Evolutionary conservation across 2,329 filamentous ascomycete genomes (phyloP), one percentile per base, ranked within the genome.

Genomic region (Plectosphaerella sp.): DNA sequence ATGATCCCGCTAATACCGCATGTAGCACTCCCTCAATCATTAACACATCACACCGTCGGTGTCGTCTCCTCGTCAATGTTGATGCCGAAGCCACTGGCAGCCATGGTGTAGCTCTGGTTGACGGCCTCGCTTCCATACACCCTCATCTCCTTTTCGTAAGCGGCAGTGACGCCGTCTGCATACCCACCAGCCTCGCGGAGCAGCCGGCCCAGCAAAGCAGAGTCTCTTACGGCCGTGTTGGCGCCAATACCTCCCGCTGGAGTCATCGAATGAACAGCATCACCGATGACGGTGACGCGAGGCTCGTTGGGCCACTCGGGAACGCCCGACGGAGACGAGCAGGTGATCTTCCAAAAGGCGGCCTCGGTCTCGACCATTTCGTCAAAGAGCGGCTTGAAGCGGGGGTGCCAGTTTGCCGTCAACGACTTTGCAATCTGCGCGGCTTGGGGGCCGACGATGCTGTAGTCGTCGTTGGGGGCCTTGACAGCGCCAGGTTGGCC

Each of bases 261-360:
- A 0, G 79, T 83, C 80, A 83, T 83, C 1, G 72, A 74, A 55
- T 83, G 80, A 3, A 65, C 78, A 0, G 80, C 79, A 58, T 84
- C 80, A 1, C 81, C 81, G 50, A 84, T 78, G 1, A 83, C 70
- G 0, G 80, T 83, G 10, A 83, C 79, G 0, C 82, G 72, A 0
- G 77, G 73, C 50, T 83, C 75, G 45, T 82, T 85, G 9, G 67
- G 58, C 83, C 83, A 86, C 45, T 78, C 71, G 0, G 83, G 83
- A 0, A 86, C 79, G 2, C 82, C 82, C 1, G 71, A 71, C 0
- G 82, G 83, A 0, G 73, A 76, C 0, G 81, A 84, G 57, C 80
- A 86, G 2, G 82, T 85, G 47, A 87, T 85, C 59, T 84, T 86
- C 80, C 82, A 86, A 57, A 87, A 86, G 0, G 83, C 82, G 0